Evolutionary conservation across 176 grass and related monocot species (phyloP).

Genomic region (Zea mays): Zm-B73-REFERENCE-NAM-5.0 NC_050103.1:138289001-138289500

Average conservation of each 20-base stretch:
- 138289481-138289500: conserved; percentile 13
- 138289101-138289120: conserved; percentile 36
- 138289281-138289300: not conserved
- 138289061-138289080: conserved; percentile 94
- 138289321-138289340: conserved; percentile 13
- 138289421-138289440: conserved; percentile 19
- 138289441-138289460: conserved; percentile 10
- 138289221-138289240: not conserved
- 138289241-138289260: conserved; percentile 14
- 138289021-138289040: conserved; percentile 59
- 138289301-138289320: not conserved
- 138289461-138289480: conserved; percentile 3
- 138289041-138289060: conserved; percentile 86
- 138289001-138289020: conserved; percentile 60
- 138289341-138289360: conserved; percentile 16
- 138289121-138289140: conserved; percentile 2
- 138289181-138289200: conserved; percentile 23
- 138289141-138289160: conserved; percentile 20
- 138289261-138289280: not conserved
- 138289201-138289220: not conserved
- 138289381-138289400: not conserved
- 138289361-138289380: not conserved
- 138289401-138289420: conserved; percentile 33
- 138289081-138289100: conserved; percentile 66
- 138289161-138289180: conserved; percentile 5